These are phyloP conservation scores for Chlamydomonas urium DNA, from an alignment of 139 green algal species.

Conservation along the genomic window DNA sequence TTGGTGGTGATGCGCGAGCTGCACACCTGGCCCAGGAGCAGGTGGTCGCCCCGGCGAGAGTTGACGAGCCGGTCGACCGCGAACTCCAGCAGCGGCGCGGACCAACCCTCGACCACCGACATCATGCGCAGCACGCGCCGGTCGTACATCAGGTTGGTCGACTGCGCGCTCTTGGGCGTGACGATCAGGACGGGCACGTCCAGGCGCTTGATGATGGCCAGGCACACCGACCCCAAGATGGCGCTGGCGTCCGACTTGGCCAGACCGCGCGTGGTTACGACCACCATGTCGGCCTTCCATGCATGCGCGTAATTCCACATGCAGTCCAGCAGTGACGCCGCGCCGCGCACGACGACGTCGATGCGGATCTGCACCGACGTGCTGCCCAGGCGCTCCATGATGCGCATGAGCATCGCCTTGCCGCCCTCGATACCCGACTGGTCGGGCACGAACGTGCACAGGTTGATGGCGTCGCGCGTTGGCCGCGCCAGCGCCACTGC, in stretches of 20 bases:
- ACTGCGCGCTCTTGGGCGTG: neutral
- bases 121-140: neutral
- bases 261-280: neutral
- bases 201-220: neutral
- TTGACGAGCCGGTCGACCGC: neutral
- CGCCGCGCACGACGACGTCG: neutral
- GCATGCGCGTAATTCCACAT: neutral
- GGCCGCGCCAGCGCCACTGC: too few species aligned
- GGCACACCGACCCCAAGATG: neutral
- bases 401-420: too few species aligned
- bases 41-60: neutral
- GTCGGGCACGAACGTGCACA: too few species aligned
- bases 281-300: neutral
- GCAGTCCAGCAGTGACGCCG: neutral
- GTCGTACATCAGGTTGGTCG: neutral
- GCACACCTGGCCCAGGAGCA: slow-evolving; percentile 3
- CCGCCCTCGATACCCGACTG: too few species aligned
- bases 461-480: too few species aligned
- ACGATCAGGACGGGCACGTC: slow-evolving; percentile 2
- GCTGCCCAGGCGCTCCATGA: too few species aligned
- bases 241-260: neutral
- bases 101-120: slow-evolving; percentile 5
- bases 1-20: neutral
- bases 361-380: too few species aligned
- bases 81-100: neutral